These are phyloP conservation scores for Geotrichum restrictum DNA, from an alignment of 1,139 yeast species.

Conservation along the genomic window DNA sequence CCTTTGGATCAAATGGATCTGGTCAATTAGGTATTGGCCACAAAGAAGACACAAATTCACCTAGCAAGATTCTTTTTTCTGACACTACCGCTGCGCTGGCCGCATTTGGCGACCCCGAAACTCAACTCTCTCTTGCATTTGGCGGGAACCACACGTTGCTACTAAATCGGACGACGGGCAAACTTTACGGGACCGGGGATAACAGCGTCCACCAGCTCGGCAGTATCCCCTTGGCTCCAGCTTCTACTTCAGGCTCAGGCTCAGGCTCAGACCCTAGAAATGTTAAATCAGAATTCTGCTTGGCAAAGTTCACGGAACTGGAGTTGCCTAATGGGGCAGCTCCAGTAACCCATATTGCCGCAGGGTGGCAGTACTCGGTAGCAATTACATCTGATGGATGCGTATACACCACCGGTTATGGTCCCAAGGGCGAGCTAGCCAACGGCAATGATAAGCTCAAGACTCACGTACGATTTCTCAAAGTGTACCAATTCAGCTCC, in stretches of 20 bases:
- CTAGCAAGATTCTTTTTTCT: constrained; percentile 35
- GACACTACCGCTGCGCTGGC: background rate
- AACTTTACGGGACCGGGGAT: constrained; percentile 57
- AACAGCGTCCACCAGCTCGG: constrained; percentile 58
- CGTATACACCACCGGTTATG: constrained; percentile 57
- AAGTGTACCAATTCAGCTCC: constrained; percentile 2
- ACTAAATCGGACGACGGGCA: constrained; percentile 47
- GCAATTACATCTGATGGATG: constrained; percentile 45
- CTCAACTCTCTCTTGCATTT: constrained; percentile 38
- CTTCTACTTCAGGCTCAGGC: too few species aligned
- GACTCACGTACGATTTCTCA: background rate
- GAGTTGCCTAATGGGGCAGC: constrained; percentile 1
- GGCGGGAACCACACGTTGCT: constrained; percentile 89
- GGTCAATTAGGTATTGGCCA: constrained; percentile 68
- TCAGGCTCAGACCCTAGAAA: too few species aligned
- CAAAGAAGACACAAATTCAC: constrained; percentile 48
- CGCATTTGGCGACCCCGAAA: background rate
- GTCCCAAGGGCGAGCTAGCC: constrained; percentile 75
- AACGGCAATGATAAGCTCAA: constrained; percentile 24
- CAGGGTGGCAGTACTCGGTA: constrained; percentile 79
- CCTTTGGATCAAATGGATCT: constrained; percentile 82
- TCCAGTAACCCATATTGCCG: constrained; percentile 33
- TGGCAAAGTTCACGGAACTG: constrained; percentile 11
- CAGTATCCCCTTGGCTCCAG: too few species aligned
- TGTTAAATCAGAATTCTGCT: background rate